Percentiles rank a stretch among this genome's conserved stretches.
Evolutionary conservation across 2,329 filamentous ascomycete genomes (phyloP).

Genomic region (Pseudomassariella vexata): DNA sequence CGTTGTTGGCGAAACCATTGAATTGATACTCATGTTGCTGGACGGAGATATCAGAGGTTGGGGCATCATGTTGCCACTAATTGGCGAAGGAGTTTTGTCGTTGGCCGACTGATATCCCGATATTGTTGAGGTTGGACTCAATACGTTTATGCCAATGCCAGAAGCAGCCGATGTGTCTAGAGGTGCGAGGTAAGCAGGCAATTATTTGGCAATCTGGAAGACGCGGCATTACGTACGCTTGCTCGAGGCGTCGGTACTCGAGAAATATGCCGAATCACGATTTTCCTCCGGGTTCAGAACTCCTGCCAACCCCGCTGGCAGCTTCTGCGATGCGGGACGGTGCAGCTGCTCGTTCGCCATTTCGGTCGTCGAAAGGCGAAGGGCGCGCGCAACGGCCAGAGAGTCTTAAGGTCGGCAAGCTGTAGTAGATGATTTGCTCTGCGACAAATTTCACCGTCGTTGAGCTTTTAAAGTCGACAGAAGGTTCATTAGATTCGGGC

Average conservation of each 20-base stretch:
- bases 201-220: conserved; percentile 10
- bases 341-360: conserved; percentile 33
- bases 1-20: conserved; percentile 58
- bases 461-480: no score
- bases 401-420: no score
- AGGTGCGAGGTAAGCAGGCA: conserved; percentile 5
- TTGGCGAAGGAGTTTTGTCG: conserved; percentile 60
- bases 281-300: conserved; percentile 47
- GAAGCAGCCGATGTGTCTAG: conserved; percentile 42
- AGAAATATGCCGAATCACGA: conserved; percentile 48
- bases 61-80: conserved; percentile 43
- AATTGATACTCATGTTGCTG: conserved; percentile 60
- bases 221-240: conserved; percentile 36
- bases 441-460: no score
- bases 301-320: conserved; percentile 42
- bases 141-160: conserved; percentile 31
- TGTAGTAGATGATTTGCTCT: no score
- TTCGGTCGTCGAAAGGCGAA: conserved; percentile 5
- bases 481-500: no score
- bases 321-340: conserved; percentile 34
- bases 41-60: conserved; percentile 51
- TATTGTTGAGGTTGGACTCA: conserved; percentile 28
- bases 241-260: conserved; percentile 41
- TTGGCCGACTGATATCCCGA: conserved; percentile 45
- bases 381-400: background rate